Evolutionary conservation across 1,139 yeast genomes (phyloP).

Genomic region (Geotrichum histeridarum): DNA sequence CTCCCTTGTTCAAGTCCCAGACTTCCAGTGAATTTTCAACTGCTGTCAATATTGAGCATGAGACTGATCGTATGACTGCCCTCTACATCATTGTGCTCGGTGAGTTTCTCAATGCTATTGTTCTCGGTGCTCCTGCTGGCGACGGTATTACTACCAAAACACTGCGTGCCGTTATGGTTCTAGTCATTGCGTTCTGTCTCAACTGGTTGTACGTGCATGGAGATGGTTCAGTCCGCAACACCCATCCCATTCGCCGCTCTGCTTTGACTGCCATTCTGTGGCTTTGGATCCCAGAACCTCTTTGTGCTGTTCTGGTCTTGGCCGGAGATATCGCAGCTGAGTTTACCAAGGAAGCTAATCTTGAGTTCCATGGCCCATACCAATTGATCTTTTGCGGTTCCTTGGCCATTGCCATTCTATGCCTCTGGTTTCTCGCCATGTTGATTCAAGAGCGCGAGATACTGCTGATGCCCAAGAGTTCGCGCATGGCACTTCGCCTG

Average conservation of each 20-base stretch:
- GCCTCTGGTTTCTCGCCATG: slow-evolving; percentile 18
- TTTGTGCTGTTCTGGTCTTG: slow-evolving; percentile 37
- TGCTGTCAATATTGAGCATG: slow-evolving; percentile 63
- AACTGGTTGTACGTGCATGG: slow-evolving; percentile 56
- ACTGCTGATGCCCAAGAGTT: slow-evolving; percentile 11
- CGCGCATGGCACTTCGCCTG: slow-evolving; percentile 13
- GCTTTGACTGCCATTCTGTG: slow-evolving; percentile 47
- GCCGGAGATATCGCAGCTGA: slow-evolving; percentile 64
- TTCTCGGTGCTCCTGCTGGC: slow-evolving; percentile 48
- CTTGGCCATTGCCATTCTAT: slow-evolving; percentile 16
- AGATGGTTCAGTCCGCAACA: slow-evolving; percentile 47
- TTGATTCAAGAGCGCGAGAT: slow-evolving; percentile 9
- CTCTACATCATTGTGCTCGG: slow-evolving; percentile 64
- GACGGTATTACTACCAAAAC: slow-evolving; percentile 45
- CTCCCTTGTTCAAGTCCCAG: slow-evolving; percentile 44
- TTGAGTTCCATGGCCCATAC: slow-evolving; percentile 8
- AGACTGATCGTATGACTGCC: slow-evolving; percentile 55
- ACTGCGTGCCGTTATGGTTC: slow-evolving; percentile 48
- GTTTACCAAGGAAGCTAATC: slow-evolving; percentile 27
- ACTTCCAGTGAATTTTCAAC: slow-evolving; percentile 48
- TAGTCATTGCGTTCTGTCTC: slow-evolving; percentile 48
- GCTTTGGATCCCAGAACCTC: slow-evolving; percentile 50
- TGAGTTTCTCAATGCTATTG: slow-evolving; percentile 56
- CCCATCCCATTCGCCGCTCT: slow-evolving; percentile 53
- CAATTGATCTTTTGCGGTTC: slow-evolving; percentile 17